These are phyloP conservation scores for Botryotinia narcissicola DNA, from an alignment of 2,329 filamentous ascomycete genomes.

Conservation along the genomic window DNA sequence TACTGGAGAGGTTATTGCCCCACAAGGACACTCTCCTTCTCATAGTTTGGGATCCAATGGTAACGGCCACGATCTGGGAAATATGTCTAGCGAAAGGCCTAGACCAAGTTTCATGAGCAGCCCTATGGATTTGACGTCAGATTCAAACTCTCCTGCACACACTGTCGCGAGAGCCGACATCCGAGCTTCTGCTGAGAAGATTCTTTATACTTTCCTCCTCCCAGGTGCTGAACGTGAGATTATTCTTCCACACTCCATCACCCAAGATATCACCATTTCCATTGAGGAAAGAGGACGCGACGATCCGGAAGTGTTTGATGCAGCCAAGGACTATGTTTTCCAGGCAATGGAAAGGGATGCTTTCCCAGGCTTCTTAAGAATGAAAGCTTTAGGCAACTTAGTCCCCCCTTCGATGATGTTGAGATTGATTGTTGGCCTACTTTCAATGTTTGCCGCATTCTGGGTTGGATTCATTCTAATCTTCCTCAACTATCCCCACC, in stretches of 20 bases:
- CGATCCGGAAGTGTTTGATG: slow-evolving; percentile 95
- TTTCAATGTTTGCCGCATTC: slow-evolving; percentile 86
- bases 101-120: slow-evolving; percentile 58
- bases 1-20: slow-evolving; percentile 43
- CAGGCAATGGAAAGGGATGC: slow-evolving; percentile 99
- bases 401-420: slow-evolving; percentile 88
- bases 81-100: slow-evolving; percentile 48
- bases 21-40: slow-evolving; percentile 55
- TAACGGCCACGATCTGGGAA: slow-evolving; percentile 42
- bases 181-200: slow-evolving; percentile 91
- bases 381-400: slow-evolving; percentile 93
- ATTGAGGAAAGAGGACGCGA: slow-evolving; percentile 92
- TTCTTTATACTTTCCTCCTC: slow-evolving; percentile 94
- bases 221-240: slow-evolving; percentile 97
- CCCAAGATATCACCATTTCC: slow-evolving; percentile 77
- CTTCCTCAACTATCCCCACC: slow-evolving; percentile 74
- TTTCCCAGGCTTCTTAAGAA: slow-evolving; percentile 93
- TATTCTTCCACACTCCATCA: slow-evolving; percentile 82
- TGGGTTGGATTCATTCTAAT: slow-evolving; percentile 95
- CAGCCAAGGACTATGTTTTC: slow-evolving; percentile 98
- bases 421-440: slow-evolving; percentile 78
- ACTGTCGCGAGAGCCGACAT: slow-evolving; percentile 88
- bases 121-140: slow-evolving; percentile 61
- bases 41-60: slow-evolving; percentile 39
- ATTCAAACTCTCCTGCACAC: slow-evolving; percentile 79